Evolutionary conservation across 371 early-diverging fungal genomes (phyloP), one percentile per base, ranked within the genome.

Genomic region (Circinella umbellata): DNA sequence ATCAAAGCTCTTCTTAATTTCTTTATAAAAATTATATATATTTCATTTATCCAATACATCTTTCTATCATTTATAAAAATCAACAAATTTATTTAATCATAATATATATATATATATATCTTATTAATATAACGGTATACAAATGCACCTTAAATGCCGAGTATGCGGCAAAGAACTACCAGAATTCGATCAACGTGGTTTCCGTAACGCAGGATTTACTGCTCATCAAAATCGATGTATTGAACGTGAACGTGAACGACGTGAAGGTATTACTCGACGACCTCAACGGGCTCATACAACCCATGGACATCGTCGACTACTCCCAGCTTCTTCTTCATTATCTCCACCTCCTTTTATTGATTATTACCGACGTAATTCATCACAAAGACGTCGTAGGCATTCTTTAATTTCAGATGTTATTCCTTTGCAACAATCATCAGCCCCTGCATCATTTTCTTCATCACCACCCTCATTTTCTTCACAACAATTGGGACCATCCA

Each of bases 161-260:
- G 46, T 80, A 1, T 80, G 81, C 47, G 64, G 72, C 59, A 78
- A 76, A 61, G 63, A 76, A 55, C 79, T 83, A 42, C 66, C 72
- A 3, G 76, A 70, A 60, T 76, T 55, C 63, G 81, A 83, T 54
- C 81, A 83, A 63, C 75, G 83, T 27, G 81, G 81, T 11, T 83
- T 76, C 51, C 65, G 79, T 27, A 83, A 83, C 55, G 67, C 79
- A 13, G 83, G 83, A 0, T 80, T 78, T 39, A 80, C 79, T 0
- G 73, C 79, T 15, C 83, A 80, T 67, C 79, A 79, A 39, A 83
- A 79, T 27, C 69, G 76, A 20, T 83, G 79, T 47, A 64, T 73
- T 39, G 75, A 72, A 14, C 53, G 63, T 13, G 66, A 66, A 46
- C 61, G 57, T 1, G 37, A 67, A 61, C 60, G 60, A 39, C 51